Conservation (phyloP, 805 yeast species). For the Kuraishia capsulata region DNA sequence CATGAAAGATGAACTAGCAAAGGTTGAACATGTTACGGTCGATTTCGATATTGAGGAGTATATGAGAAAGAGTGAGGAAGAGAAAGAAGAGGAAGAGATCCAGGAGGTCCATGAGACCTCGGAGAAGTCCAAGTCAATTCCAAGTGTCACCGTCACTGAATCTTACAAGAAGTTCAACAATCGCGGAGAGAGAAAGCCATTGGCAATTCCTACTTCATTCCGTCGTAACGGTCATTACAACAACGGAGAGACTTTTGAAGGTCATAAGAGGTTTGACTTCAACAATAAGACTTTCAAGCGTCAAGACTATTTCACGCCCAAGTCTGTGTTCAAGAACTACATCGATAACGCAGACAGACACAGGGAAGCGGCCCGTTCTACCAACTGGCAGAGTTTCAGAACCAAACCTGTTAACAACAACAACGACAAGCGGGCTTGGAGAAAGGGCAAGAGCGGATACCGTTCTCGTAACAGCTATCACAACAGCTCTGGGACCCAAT, state of each 20-base stretch:
- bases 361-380: slow-evolving; percentile 9
- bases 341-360: slow-evolving; percentile 52
- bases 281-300: slow-evolving; percentile 35
- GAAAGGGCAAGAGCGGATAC: slow-evolving; percentile 5
- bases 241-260: slow-evolving; percentile 5
- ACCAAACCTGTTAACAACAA: slow-evolving; percentile 7
- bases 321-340: slow-evolving; percentile 60
- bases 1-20: slow-evolving; percentile 52
- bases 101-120: slow-evolving; percentile 4
- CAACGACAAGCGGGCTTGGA: slow-evolving; percentile 12
- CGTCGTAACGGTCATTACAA: slow-evolving; percentile 11
- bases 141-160: slow-evolving; percentile 3
- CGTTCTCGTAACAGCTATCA: background rate
- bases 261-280: slow-evolving; percentile 6
- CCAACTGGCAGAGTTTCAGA: background rate
- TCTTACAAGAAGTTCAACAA: slow-evolving; percentile 14
- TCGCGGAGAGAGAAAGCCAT: slow-evolving; percentile 45
- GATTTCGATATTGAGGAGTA: slow-evolving; percentile 42
- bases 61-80: slow-evolving; percentile 3
- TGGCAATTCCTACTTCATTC: slow-evolving; percentile 53
- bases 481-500: background rate
- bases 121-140: slow-evolving; percentile 7
- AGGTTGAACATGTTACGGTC: slow-evolving; percentile 63
- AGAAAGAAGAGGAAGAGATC: background rate
- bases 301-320: slow-evolving; percentile 73